Base-by-base conservation (phyloP, 345 rosid genomes). In the Raphanus sativus region DNA sequence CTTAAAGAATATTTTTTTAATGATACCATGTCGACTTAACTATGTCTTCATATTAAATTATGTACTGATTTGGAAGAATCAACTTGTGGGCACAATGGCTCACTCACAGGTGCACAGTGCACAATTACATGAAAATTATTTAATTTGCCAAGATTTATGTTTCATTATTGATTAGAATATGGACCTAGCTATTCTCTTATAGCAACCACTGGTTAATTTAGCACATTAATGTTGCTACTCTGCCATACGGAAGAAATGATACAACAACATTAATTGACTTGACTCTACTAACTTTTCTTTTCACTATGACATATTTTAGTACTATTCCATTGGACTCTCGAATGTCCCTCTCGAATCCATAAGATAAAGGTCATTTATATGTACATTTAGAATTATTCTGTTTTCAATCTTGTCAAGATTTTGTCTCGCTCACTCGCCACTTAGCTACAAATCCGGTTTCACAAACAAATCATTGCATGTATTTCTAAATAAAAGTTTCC, bases 101-200 rank as follows among this genome's bases (percentile, higher is more conserved):
- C 7, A 61, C 11, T 61, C 65, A 60, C 64, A 60, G 32, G 34
- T 12, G 10, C 64, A 62, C 69, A 69, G 70, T 38, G 59, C 3
- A 70, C 70, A 70, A 70, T 77, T 77, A 70, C 70, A 54, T 77
- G 80, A 70, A 60, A 76, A 69, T 48, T 68, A 69, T 48, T 69
- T 62, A 61, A 61, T 62, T n/a, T 60, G 34, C 17, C 3, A 28
- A 26, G 64, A 60, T 2, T 60, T 12, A 28, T 60, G 34, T 60
- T 60, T 12, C 34, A 60, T 26, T 60, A 60, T 60, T 26, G 28
- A 60, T 60, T 60, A 60, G 64, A 60, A 60, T 28, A 60, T 60
- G 64, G 64, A 60, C 34, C 34, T 69, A 21, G 21, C 21, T 21
- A 21, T 52, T 15, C 64, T 62, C 75, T 62, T 62, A 36, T 62